phyloP scores from a whole-genome alignment of 2,329 filamentous ascomycete genomes.

The Colletotrichum paranaense region DNA sequence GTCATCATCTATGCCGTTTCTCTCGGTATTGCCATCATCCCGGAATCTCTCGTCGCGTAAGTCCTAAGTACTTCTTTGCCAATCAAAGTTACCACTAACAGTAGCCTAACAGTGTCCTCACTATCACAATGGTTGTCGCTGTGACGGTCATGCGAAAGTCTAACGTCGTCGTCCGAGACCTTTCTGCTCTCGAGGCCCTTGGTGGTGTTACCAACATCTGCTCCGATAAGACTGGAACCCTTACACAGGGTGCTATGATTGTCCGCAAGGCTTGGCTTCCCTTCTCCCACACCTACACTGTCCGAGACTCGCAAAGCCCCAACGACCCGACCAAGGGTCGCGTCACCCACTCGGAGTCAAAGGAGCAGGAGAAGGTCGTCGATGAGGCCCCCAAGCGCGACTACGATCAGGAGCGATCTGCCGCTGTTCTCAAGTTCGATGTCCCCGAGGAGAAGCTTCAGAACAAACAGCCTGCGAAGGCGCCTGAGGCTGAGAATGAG shows the following conservation, averaged over 20 bases:
- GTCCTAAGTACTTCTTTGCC: conserved; percentile 35
- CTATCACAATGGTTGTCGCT: conserved; percentile 76
- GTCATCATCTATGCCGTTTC: conserved; percentile 70
- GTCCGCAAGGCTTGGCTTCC: conserved; percentile 75
- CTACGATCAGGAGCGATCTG: conserved; percentile 69
- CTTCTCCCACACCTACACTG: conserved; percentile 64
- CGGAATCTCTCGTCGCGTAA: conserved; percentile 72
- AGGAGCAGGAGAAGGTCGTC: conserved; percentile 45
- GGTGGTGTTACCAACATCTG: conserved; percentile 80
- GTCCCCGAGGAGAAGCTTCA: conserved; percentile 66
- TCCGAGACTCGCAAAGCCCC: conserved; percentile 71
- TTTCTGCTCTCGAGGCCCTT: conserved; percentile 75
- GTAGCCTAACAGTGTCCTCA: conserved; percentile 61
- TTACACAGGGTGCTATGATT: conserved; percentile 78
- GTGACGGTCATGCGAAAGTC: conserved; percentile 73
- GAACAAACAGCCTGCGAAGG: conserved; percentile 46
- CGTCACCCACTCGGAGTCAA: conserved; percentile 58
- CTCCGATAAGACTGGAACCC: conserved; percentile 79
- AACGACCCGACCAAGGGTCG: conserved; percentile 70
- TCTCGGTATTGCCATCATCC: conserved; percentile 71
- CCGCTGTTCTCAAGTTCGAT: conserved; percentile 71
- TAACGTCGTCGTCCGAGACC: conserved; percentile 73
- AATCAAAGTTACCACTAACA: conserved; percentile 34
- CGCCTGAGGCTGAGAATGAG: conserved; percentile 46
- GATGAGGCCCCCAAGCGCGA: conserved; percentile 58